Evolutionary conservation across 2,329 filamentous ascomycete species (phyloP).

Genomic region (Gaeumannomyces sp.): DNA sequence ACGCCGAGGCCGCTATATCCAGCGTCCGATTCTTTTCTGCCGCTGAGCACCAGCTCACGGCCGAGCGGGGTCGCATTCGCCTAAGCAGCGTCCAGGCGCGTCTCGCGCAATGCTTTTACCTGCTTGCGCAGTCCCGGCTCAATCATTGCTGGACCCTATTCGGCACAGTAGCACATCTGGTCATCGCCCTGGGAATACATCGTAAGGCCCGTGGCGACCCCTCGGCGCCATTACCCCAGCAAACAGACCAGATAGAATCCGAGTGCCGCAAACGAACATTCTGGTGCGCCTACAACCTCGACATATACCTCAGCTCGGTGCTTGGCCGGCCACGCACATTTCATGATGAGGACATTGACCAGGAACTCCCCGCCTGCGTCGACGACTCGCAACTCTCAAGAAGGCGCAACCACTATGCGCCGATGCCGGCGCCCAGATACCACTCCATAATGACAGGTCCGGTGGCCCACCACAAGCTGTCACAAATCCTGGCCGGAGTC

Average conservation of each 20-base stretch:
- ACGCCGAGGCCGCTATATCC: neutral
- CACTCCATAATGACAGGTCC: conserved; percentile 7
- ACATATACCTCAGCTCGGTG: conserved; percentile 58
- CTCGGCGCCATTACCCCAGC: neutral
- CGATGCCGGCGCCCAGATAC: conserved; percentile 10
- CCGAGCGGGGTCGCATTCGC: conserved; percentile 31
- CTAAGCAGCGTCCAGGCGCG: conserved; percentile 35
- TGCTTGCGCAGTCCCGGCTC: conserved; percentile 37
- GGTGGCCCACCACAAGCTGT: neutral
- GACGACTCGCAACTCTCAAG: conserved; percentile 45
- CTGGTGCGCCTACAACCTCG: conserved; percentile 59
- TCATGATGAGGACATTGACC: conserved; percentile 60
- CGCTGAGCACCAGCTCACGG: conserved; percentile 31
- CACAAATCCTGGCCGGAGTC: neutral
- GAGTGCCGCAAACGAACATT: conserved; percentile 43
- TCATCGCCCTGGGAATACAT: conserved; percentile 33
- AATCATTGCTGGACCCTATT: conserved; percentile 43
- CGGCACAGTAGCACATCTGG: conserved; percentile 34
- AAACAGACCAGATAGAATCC: conserved; percentile 24
- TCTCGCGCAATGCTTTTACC: conserved; percentile 35
- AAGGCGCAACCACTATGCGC: conserved; percentile 7
- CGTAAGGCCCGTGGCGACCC: conserved; percentile 22
- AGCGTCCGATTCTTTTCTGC: conserved; percentile 27
- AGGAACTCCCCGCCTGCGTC: conserved; percentile 47
- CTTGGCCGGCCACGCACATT: conserved; percentile 55